Evolutionary conservation across 2,329 filamentous ascomycete genomes (phyloP), one percentile per base, ranked within the genome.

Genomic region (Monosporascus sp.): DNA sequence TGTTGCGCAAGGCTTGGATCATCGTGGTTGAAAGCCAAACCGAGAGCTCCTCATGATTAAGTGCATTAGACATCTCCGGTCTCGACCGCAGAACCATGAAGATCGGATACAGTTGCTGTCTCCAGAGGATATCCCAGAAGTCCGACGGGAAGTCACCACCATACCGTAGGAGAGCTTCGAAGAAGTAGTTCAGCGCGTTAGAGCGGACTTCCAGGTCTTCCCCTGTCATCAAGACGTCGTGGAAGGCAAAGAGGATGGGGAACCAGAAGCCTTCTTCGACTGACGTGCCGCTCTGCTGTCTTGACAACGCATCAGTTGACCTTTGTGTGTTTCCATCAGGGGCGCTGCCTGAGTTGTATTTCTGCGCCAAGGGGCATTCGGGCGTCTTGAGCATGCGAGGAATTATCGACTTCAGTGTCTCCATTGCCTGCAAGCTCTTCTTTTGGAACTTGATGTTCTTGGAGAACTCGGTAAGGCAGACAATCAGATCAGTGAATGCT

Each of bases 371-470:
- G 0, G 94, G 93, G 61, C 94, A 99, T 69, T 99, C 94, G 0
- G 94, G 93, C 4, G 93, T 96, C 67, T 89, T 89, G 42, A 99
- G 80, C 93, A 99, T 97, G 65, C 89, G 90, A 0, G 90, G 89
- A 48, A 99, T 91, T 18, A 93, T 90, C 0, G 90, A 91, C 70
- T 97, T 97, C 39, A 99, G 75, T 5, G 91, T 86, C 71, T 99
- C 94, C 68, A 99, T 93, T 1, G 94, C 93, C 66, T 96, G 91
- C 50, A 99, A 71, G 18, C 92, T 96, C 77, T 97, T 97, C 78
- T 97, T 97, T 71, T 99, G 94, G 74, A 99, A 99, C 65, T 87
- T 92, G 71, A 91, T 87, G 68, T 99, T 99, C 78, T 99, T 99
- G 18, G 93, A 97, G 69, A 99, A 99, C 69, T 97, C 91, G 0